A percentile compares a stretch with the other conserved stretches of the same genome.
Evolutionary conservation across 768 basidiomycete species (phyloP).

Genomic region (Boletus reticulatus): DNA sequence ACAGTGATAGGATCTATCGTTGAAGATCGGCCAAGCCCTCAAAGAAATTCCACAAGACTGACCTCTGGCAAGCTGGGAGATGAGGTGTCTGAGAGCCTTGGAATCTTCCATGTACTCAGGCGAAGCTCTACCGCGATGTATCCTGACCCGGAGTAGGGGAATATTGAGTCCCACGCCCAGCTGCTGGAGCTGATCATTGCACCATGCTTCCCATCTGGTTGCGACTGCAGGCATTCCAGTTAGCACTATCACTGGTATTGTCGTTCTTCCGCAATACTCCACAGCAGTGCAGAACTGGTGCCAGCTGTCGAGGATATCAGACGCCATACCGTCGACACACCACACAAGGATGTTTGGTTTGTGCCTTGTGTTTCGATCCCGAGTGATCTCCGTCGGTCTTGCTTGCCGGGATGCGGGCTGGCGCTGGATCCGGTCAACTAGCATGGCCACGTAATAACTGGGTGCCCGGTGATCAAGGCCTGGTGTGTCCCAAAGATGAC

Average conservation of each 20-base stretch:
- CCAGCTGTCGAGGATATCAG: neutral
- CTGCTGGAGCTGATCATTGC: neutral
- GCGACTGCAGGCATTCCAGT: neutral
- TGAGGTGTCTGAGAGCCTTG: neutral
- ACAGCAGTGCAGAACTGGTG: neutral
- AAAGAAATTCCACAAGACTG: too few species aligned
- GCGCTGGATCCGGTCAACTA: neutral
- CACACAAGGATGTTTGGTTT: neutral
- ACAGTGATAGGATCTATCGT: too few species aligned
- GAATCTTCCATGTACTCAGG: neutral
- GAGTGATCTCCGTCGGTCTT: neutral
- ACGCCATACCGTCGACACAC: neutral
- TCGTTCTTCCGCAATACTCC: neutral
- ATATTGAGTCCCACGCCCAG: neutral
- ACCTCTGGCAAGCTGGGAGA: neutral
- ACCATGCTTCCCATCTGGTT: neutral
- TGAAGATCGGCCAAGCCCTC: too few species aligned
- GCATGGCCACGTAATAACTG: neutral
- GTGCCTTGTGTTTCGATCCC: neutral
- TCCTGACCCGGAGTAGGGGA: neutral
- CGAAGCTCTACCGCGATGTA: neutral
- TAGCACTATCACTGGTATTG: neutral
- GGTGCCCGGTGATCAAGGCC: neutral
- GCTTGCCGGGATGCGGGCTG: neutral
- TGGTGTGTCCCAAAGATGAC: neutral